Conservation (phyloP, 2,329 filamentous ascomycete species). For the Monosporascus sp. region DNA sequence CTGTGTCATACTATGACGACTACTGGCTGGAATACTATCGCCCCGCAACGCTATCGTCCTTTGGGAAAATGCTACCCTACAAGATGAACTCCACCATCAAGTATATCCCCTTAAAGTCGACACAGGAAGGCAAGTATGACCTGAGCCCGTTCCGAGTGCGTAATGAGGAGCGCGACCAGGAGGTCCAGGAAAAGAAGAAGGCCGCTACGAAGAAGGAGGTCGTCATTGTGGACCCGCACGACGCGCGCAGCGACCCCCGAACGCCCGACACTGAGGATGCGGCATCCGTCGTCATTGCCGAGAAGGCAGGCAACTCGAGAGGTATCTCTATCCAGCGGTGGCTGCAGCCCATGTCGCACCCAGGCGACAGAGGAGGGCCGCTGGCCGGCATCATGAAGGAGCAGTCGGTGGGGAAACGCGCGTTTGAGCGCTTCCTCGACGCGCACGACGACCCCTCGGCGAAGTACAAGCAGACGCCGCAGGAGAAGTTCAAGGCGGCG, state of each 20-base stretch:
- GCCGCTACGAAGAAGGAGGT: conserved; percentile 56
- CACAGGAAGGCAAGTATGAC: conserved; percentile 70
- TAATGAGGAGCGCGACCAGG: conserved; percentile 50
- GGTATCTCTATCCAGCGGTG: conserved; percentile 56
- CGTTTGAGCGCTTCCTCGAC: not conserved
- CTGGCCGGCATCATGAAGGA: conserved; percentile 52
- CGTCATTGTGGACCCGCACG: conserved; percentile 59
- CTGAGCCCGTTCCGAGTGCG: conserved; percentile 84
- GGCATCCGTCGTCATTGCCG: conserved; percentile 30
- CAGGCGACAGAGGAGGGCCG: conserved; percentile 24
- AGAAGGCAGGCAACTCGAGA: conserved; percentile 33
- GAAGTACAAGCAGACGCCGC: conserved; percentile 50
- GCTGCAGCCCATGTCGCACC: conserved; percentile 44
- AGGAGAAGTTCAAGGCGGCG: conserved; percentile 74
- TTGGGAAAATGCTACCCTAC: conserved; percentile 87
- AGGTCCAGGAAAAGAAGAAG: conserved; percentile 56
- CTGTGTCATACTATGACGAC: conserved; percentile 69
- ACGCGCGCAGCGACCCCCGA: conserved; percentile 20
- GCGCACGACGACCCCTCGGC: conserved; percentile 16
- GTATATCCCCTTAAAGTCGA: conserved; percentile 71
- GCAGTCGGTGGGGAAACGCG: conserved; percentile 12
- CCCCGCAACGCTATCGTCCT: conserved; percentile 78
- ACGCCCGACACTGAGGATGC: conserved; percentile 32
- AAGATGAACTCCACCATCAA: conserved; percentile 86
- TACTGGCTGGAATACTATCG: conserved; percentile 98